These are phyloP conservation scores for Annona cherimola DNA, from an alignment of 164 flowering plant genomes.

Conservation along the genomic window DNA sequence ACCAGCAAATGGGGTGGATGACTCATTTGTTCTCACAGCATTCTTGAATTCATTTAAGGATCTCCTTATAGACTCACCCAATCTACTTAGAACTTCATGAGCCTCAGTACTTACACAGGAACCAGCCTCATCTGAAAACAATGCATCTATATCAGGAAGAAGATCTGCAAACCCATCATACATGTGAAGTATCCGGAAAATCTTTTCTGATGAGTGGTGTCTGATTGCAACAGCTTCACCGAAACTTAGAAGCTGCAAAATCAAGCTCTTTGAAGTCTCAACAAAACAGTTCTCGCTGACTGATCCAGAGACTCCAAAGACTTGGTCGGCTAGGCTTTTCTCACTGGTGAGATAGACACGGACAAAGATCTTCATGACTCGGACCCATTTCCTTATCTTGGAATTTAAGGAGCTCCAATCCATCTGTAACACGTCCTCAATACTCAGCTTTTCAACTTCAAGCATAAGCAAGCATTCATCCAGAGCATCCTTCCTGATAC, in stretches of 20 bases:
- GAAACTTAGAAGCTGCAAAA: constrained; percentile 3
- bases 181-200: constrained; percentile 68
- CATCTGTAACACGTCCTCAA: constrained; percentile 56
- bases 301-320: constrained; percentile 1
- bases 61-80: constrained; percentile 55
- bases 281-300: constrained; percentile 4
- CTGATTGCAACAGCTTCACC: constrained; percentile 9
- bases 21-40: constrained; percentile 45
- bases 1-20: constrained; percentile 54
- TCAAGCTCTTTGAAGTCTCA: constrained; percentile 7
- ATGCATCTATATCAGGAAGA: constrained; percentile 48
- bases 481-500: constrained; percentile 54
- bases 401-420: constrained; percentile 4
- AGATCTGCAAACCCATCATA: constrained; percentile 64
- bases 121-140: constrained; percentile 48
- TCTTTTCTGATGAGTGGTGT: constrained; percentile 48
- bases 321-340: constrained; percentile 2
- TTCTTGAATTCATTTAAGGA: constrained; percentile 62
- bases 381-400: constrained; percentile 8
- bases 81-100: constrained; percentile 42
- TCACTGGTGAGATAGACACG: constrained; percentile 6
- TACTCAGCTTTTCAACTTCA: constrained; percentile 70
- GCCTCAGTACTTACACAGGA: constrained; percentile 41
- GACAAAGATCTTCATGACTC: constrained; percentile 4
- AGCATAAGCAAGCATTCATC: constrained; percentile 63